Evolutionary conservation across 2,329 filamentous ascomycete species (phyloP), one percentile per base, ranked within the genome.

Genomic region (Fusarium brevicatenulatum): DNA sequence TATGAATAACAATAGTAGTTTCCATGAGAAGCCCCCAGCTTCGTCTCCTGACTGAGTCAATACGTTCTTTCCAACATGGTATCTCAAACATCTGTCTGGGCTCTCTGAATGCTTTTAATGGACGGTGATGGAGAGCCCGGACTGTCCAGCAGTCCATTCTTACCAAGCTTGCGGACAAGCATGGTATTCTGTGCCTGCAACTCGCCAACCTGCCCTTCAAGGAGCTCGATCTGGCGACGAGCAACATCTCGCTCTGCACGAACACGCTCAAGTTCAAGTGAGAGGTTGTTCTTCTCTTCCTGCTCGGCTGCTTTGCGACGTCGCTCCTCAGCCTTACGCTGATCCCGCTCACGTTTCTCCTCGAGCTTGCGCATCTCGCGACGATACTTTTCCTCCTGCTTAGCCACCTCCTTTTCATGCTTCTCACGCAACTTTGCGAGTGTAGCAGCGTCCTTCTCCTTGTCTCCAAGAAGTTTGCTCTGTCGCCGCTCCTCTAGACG

Each of bases 371-470:
- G 83, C 50, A 92, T 83, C 76, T 94, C 91, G 18, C 86, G 86
- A 70, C 87, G 86, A 74, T 91, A 91, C 73, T 91, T 91, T 39
- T 90, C 90, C 73, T 92, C 89, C 58, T 91, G 89, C 78, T 91
- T 93, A 47, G 88, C 87, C 1, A 91, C 79, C 71, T 92, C 90
- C 53, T 84, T 85, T 50, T 90, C 87, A 79, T 93, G 90, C 77
- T 89, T 91, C 77, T 91, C 89, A 36, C 87, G 86, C 12, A 90
- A 84, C 78, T 90, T 92, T 36, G 86, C 85, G 9, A 90, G 70
- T 4, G 85, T 83, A 4, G 83, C 80, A 55, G 83, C 84, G 50
- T 91, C 88, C 63, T 87, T 83, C 55, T 84, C 82, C 70, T 86
- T 81, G 66, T 85, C 84, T 39, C 88, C 87, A 16, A 82, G 80